Percentiles rank a stretch among this genome's conserved stretches.
phyloP scores from a whole-genome alignment of 164 flowering plant species.

The Dillenia suffruticosa region DNA sequence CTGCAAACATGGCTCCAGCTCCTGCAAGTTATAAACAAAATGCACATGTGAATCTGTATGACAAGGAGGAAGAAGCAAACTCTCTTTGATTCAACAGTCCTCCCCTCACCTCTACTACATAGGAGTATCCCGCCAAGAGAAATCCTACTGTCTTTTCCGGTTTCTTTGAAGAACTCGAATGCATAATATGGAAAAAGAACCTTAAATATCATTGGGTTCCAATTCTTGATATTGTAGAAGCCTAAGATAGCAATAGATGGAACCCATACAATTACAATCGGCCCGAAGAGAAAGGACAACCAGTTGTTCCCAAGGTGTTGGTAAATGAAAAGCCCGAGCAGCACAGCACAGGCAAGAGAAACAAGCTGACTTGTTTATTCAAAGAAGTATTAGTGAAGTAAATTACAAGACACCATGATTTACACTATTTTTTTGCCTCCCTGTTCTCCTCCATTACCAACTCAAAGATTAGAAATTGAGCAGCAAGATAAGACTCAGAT shows the following conservation, averaged over 20 bases:
- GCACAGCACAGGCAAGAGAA: not conserved
- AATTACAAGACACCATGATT: too few relatives aligned
- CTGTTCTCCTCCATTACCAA: too few relatives aligned
- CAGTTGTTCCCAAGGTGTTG: conserved; percentile 63
- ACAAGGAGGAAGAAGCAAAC: conserved; percentile 2
- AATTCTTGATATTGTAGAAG: conserved; percentile 49
- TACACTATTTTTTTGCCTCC: too few relatives aligned
- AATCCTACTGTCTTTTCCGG: conserved; percentile 69
- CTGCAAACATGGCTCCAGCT: conserved; percentile 61
- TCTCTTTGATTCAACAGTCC: not conserved
- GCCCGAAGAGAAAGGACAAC: conserved; percentile 61
- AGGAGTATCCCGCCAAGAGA: conserved; percentile 67
- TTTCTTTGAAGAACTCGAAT: conserved; percentile 41
- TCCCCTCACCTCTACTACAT: conserved; percentile 47
- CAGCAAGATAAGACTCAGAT: too few relatives aligned
- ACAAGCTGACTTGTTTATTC: too few relatives aligned
- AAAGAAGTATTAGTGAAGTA: too few relatives aligned
- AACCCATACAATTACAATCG: conserved; percentile 60
- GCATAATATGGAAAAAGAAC: conserved; percentile 72
- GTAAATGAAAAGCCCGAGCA: conserved; percentile 9
- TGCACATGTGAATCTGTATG: conserved; percentile 6
- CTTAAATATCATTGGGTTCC: conserved; percentile 51
- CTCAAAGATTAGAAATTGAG: too few relatives aligned
- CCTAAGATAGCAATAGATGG: conserved; percentile 45
- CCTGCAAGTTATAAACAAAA: conserved; percentile 32